Base-by-base conservation (phyloP, 495 filamentous ascomycete species). In the Penicillium subrubescens region DNA sequence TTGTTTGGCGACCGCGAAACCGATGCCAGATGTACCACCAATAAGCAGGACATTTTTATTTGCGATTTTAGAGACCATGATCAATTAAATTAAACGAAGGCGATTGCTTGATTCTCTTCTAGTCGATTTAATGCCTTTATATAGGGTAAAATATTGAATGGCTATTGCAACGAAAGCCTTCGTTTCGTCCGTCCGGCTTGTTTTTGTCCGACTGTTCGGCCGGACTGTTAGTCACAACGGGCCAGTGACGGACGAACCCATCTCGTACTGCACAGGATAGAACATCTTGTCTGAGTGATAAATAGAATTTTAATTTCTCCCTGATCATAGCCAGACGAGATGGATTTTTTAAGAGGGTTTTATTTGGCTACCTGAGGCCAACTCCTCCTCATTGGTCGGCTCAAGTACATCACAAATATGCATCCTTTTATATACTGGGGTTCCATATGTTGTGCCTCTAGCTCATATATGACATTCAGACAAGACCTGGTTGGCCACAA, bases 11-110 rank as follows among this genome's bases (percentile, higher is more conserved):
- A 87, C 82, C 48, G 74, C 78, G 54, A 80, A 84, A 31, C 87
- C 87, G 57, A 89, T 85, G 39, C 86, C 87, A 3, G 78, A 77
- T 34, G 75, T 82, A 11, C 83, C 86, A 31, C 86, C 86, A 58
- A 88, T 77, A 43, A 87, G 60, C 63, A 87, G 80, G 54, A 88
- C 68, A 63, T 72, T 71, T 19, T 63, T 64, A 59, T 64, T 59
- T 11, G 63, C 53, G 25, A 81, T 75, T 61, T 74, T 76, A 61
- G 33, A 39, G 25, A 5, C 25, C 48, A 52, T 52, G 12, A 29
- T 52, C 5, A n/a, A 52, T 4, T 4, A 7, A 21, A 8, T 27
- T 1, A 31, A 8, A 3, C 12, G 5, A 7, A 29, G n/a, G 5
- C 2, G 0, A 52, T 52, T 31, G 14, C 5, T 17, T 5, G 25